Percentiles rank a stretch among this genome's conserved stretches.
Evolutionary conservation across 2,329 filamentous ascomycete genomes (phyloP).

Genomic region (Ceratocystiopsis sp.): DNA sequence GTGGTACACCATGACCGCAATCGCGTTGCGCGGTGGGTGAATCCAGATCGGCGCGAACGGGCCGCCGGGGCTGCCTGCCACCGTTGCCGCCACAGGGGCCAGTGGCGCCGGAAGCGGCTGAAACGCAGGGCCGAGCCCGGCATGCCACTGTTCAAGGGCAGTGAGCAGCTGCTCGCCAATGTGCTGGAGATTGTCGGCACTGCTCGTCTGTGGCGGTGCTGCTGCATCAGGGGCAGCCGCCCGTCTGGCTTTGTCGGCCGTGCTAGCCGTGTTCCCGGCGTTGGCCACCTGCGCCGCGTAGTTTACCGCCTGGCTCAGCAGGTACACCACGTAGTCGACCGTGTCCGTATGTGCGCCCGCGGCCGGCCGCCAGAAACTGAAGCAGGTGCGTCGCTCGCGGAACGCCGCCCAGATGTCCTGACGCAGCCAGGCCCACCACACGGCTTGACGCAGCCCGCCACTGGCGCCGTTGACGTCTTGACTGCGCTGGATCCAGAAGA

Average conservation of each 20-base stretch:
- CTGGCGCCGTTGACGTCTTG: constrained; percentile 43
- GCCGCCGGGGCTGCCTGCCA: too few species aligned
- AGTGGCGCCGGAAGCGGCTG: too few species aligned
- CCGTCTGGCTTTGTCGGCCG: too few species aligned
- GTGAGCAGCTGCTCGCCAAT: too few species aligned
- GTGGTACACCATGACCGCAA: constrained; percentile 33
- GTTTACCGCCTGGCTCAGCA: constrained; percentile 34
- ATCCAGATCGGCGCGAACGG: constrained; percentile 33
- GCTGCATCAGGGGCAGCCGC: too few species aligned
- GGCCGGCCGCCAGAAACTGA: constrained; percentile 39
- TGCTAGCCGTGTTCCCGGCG: too few species aligned
- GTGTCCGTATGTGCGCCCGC: constrained; percentile 30
- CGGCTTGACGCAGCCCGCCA: constrained; percentile 35
- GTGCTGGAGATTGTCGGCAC: too few species aligned
- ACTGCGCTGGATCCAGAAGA: constrained; percentile 49
- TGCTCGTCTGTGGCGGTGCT: too few species aligned
- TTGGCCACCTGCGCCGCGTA: constrained; percentile 18
- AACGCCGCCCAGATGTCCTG: constrained; percentile 51
- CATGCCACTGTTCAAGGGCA: too few species aligned
- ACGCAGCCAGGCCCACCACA: constrained; percentile 51
- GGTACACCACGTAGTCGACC: constrained; percentile 29
- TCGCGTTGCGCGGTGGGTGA: constrained; percentile 27
- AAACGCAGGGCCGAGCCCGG: too few species aligned
- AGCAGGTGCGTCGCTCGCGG: constrained; percentile 34
- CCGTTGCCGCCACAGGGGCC: too few species aligned